These are phyloP conservation scores for Trichomonas gallinae DNA, from an alignment of 208 protist genomes.

Conservation along the genomic window DNA sequence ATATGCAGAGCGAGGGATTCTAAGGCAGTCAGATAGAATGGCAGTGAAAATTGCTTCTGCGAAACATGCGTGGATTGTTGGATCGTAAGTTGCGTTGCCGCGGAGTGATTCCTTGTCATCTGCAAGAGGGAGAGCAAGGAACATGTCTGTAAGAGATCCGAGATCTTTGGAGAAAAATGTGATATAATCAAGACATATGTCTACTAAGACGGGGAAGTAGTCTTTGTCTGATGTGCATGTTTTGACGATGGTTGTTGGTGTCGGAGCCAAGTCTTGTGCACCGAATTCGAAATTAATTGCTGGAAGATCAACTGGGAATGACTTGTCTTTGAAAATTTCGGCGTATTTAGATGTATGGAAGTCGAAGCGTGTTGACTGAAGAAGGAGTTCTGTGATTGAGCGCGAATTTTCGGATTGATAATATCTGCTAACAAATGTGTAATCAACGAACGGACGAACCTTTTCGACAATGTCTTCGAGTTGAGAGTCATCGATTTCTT, in stretches of 20 bases:
- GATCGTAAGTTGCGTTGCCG: not conserved
- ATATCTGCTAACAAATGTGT: not conserved
- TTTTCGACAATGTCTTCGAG: not conserved
- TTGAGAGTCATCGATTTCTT: not conserved
- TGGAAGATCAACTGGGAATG: not conserved
- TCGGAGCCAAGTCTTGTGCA: not conserved
- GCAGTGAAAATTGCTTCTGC: not conserved
- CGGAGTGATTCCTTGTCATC: not conserved
- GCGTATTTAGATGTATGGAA: not conserved
- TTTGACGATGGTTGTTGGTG: not conserved
- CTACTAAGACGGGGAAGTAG: not conserved
- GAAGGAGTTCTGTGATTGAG: not conserved
- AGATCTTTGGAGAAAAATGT: not conserved
- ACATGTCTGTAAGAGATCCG: not conserved
- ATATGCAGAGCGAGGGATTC: not conserved
- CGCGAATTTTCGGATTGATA: not conserved
- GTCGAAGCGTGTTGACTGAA: not conserved
- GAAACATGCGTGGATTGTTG: not conserved
- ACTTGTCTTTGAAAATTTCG: not conserved
- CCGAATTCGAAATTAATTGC: not conserved
- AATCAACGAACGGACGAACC: not conserved
- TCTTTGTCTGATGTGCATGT: not conserved
- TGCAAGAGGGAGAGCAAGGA: not conserved
- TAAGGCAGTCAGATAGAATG: not conserved
- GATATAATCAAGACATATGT: not conserved